Percentiles rank a stretch among this genome's conserved stretches.
phyloP scores from a whole-genome alignment of 2,329 filamentous ascomycete species.

The Colletotrichum acutatum region DNA sequence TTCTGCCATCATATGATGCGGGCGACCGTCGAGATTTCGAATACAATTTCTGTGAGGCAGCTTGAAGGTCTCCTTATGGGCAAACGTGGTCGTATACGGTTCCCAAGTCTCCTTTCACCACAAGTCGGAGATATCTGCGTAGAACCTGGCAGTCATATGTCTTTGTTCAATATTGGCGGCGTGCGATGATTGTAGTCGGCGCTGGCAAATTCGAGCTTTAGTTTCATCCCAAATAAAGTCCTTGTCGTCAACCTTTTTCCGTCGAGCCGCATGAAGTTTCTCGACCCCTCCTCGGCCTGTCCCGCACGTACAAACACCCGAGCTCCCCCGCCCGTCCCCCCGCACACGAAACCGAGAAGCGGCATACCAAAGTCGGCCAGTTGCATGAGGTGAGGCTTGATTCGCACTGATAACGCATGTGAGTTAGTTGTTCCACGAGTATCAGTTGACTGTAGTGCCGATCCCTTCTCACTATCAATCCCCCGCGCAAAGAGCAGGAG shows the following conservation, averaged over 20 bases:
- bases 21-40: too few relatives aligned
- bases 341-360: conserved; percentile 2
- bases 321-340: not conserved
- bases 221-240: not conserved
- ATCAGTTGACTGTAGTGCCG: not conserved
- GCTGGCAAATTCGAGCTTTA: not conserved
- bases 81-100: too few relatives aligned
- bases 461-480: not conserved
- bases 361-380: not conserved
- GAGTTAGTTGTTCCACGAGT: not conserved
- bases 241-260: not conserved
- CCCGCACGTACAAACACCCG: not conserved
- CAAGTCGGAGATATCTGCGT: too few relatives aligned
- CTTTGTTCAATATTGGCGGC: not conserved
- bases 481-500: not conserved
- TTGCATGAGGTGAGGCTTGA: conserved; percentile 9
- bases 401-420: conserved; percentile 8
- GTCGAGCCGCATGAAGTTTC: not conserved
- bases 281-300: not conserved
- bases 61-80: too few relatives aligned
- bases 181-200: not conserved
- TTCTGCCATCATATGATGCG: not conserved
- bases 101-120: too few relatives aligned
- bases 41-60: too few relatives aligned
- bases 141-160: too few relatives aligned